Base-by-base conservation (phyloP, 169 alveolate genomes). In the Prorocentrum cordatum region DNA sequence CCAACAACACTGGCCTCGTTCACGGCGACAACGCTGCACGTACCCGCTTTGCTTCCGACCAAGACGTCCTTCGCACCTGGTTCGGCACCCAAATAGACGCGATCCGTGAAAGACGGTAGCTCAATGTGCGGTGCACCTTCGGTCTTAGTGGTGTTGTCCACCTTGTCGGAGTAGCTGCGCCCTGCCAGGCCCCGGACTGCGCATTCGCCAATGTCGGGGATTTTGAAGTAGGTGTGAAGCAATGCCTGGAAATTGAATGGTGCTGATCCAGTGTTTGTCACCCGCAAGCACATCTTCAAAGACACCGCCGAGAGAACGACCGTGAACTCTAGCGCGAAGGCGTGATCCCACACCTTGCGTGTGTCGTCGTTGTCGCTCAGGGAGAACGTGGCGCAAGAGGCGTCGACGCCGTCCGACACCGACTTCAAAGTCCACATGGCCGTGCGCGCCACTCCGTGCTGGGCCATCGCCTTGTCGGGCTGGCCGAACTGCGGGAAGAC, bases 401-500 rank as follows among this genome's bases (percentile, higher is more conserved):
- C 12, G 39, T 26, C 4, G 50, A n/a, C 9, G 1, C 18, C 20
- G 72, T 32, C 86, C 86, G 50, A 71, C 32, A 75, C 47, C 14
- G 71, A 54, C 3, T 54, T 27, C 42, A 75, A 26, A 3, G 86
- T n/a, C 86, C 86, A 75, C 29, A 47, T 31, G 31, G 72, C 58
- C 59, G 61, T 50, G n/a, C 86, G 73, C n/a, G 86, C 86, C 39
- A 75, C 50, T 29, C 86, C 86, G n/a, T 75, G 86, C 61, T 75
- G 86, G 14, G 86, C 86, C 86, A 75, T 75, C 2, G 86, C 86
- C 72, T 75, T 75, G 62, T 75, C 86, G 1, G 86, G 86, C 59
- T 75, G 86, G 50, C 86, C 86, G 20, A 75, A 75, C 61, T 75
- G 86, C 3, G 86, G 86, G 47, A 75, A 75, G 29, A 75, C 86